Evolutionary conservation across 345 rosid species (phyloP).

Genomic region (Erodium maritimum): DNA sequence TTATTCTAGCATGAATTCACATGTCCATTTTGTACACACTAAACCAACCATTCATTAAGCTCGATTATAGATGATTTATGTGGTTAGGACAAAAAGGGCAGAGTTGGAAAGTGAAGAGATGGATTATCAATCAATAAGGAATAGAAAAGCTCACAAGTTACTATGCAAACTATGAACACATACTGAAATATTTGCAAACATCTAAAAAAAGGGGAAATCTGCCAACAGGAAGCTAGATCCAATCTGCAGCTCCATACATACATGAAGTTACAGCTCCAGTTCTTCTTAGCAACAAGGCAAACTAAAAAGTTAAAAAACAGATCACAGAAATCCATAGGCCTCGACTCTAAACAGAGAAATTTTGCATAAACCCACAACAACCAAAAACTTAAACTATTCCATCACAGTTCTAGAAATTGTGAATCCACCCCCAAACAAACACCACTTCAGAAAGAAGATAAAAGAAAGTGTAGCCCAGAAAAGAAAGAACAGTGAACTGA

Average conservation of each 20-base stretch:
- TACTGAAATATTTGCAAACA: neutral
- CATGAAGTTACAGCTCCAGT: neutral
- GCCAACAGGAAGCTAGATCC: neutral
- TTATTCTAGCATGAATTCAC: neutral
- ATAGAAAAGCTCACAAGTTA: neutral
- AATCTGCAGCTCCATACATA: too few species aligned
- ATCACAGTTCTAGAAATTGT: neutral
- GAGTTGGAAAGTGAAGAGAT: too few species aligned
- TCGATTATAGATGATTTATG: neutral
- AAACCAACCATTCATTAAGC: neutral
- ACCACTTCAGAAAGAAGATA: neutral
- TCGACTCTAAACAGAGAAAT: neutral
- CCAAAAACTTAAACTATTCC: neutral
- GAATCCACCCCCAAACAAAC: neutral
- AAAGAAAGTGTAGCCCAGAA: neutral
- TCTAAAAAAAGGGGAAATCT: neutral
- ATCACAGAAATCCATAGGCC: neutral
- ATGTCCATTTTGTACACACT: neutral
- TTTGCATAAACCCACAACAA: neutral
- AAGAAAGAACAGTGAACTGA: neutral
- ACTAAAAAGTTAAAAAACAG: neutral
- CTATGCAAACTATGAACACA: neutral
- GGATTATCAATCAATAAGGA: neutral
- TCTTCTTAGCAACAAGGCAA: neutral
- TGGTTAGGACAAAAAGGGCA: neutral